Conservation (phyloP, 2,329 filamentous ascomycete genomes). For the Rosellinia necatrix region DNA sequence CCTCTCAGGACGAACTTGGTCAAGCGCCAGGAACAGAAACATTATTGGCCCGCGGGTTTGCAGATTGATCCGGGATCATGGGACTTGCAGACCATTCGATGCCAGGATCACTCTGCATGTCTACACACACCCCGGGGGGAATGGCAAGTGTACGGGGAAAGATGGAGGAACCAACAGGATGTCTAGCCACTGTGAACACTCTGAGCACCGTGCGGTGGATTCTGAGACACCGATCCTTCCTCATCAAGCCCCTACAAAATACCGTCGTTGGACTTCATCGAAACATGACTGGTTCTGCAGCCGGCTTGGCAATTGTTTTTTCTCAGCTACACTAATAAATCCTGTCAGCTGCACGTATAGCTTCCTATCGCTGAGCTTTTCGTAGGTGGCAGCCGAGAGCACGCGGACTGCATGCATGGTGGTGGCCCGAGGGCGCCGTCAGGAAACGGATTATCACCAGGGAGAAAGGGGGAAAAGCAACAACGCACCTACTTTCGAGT, state of each 20-base stretch:
- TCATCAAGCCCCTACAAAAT: slow-evolving; percentile 16
- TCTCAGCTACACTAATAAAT: slow-evolving; percentile 15
- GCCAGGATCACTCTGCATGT: slow-evolving; percentile 16
- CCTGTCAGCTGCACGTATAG: background rate
- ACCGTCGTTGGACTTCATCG: background rate
- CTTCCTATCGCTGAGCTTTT: background rate
- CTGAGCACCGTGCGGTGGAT: background rate
- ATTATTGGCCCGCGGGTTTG: slow-evolving; percentile 38
- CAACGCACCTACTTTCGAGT: no score
- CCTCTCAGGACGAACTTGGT: slow-evolving; percentile 26
- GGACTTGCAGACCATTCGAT: slow-evolving; percentile 23
- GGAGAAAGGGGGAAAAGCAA: slow-evolving; percentile 1
- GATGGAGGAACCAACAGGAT: background rate
- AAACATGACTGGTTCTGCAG: slow-evolving; percentile 10
- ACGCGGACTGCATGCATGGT: background rate
- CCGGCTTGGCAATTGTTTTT: background rate
- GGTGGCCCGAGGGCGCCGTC: background rate
- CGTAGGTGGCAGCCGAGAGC: background rate
- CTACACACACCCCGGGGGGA: background rate
- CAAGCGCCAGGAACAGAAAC: slow-evolving; percentile 39
- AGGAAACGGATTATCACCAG: background rate
- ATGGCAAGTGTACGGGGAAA: background rate
- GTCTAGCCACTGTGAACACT: slow-evolving; percentile 16
- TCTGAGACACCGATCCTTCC: slow-evolving; percentile 20
- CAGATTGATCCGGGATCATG: slow-evolving; percentile 31